These are phyloP conservation scores for Croton setiger DNA, from an alignment of 441 rosid species.

Conservation along the genomic window DNA sequence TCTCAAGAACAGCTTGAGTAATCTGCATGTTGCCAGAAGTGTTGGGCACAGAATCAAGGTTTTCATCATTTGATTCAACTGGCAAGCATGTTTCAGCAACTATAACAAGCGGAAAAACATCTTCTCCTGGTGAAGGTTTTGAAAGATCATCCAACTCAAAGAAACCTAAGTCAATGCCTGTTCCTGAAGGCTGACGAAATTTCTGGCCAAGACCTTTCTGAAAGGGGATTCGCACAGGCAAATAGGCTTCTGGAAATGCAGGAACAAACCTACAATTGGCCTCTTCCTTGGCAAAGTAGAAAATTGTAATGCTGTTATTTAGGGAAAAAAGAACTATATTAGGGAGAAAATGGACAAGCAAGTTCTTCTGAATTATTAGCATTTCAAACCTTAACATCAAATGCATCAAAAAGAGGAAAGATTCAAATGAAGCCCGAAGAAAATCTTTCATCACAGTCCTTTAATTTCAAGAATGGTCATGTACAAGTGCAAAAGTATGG, in stretches of 20 bases:
- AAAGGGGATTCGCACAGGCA: constrained; percentile 60
- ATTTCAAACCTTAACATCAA: neutral
- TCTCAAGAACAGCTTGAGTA: constrained; percentile 79
- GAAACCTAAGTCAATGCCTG: constrained; percentile 83
- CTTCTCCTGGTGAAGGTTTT: constrained; percentile 69
- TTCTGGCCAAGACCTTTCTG: constrained; percentile 71
- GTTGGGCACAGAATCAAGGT: constrained; percentile 27
- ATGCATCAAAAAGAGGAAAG: neutral
- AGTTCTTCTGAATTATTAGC: neutral
- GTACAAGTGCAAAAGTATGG: neutral
- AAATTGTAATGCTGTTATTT: constrained; percentile 63
- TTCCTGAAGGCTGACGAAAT: constrained; percentile 75
- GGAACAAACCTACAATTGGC: constrained; percentile 67
- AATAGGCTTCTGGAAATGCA: constrained; percentile 57
- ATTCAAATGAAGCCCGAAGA: neutral
- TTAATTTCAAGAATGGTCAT: constrained; percentile 2
- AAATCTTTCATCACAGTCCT: neutral
- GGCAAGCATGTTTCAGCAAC: constrained; percentile 61
- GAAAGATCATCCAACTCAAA: constrained; percentile 78
- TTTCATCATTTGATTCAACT: constrained; percentile 27
- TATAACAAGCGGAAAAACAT: constrained; percentile 87
- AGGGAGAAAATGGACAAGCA: neutral
- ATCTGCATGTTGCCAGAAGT: constrained; percentile 65
- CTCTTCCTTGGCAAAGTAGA: constrained; percentile 87
- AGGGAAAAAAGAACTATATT: constrained; percentile 9